Evolutionary conservation across 306 rosid species (phyloP).

Genomic region (Vigna hirtella): DNA sequence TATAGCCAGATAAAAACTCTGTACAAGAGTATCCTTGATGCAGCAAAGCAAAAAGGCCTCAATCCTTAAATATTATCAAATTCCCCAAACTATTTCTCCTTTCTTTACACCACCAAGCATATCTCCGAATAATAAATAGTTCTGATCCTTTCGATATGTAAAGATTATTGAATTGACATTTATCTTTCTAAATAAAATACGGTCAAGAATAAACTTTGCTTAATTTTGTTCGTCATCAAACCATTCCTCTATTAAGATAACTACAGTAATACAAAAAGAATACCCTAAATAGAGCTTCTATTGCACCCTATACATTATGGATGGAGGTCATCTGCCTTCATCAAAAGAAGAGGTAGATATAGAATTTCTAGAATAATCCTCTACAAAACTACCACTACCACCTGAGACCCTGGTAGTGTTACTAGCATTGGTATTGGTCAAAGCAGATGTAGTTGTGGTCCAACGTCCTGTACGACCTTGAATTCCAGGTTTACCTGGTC

Average conservation of each 20-base stretch:
- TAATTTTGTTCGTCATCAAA: not conserved
- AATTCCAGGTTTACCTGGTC: conserved; percentile 79
- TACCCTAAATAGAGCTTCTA: not conserved
- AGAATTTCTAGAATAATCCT: conserved; percentile 83
- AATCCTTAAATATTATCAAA: not conserved
- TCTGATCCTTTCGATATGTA: too few relatives aligned
- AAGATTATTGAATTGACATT: too few relatives aligned
- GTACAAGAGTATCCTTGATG: not conserved
- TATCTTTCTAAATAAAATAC: too few relatives aligned
- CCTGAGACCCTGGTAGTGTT: conserved; percentile 63
- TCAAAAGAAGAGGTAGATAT: conserved; percentile 77
- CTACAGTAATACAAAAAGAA: conserved; percentile 17
- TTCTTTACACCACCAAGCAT: too few relatives aligned
- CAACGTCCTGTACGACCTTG: conserved; percentile 77
- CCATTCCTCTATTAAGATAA: not conserved
- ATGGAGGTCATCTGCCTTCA: conserved; percentile 64
- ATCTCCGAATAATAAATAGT: too few relatives aligned
- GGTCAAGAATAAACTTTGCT: too few relatives aligned
- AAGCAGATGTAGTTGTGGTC: conserved; percentile 61
- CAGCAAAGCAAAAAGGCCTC: not conserved
- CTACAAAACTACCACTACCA: conserved; percentile 58
- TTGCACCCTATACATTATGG: conserved; percentile 4
- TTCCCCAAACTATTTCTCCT: not conserved
- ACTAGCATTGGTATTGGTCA: conserved; percentile 63
- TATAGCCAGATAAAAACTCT: too few relatives aligned